Conservation (phyloP, 768 basidiomycete genomes). For the Leccinum incarnatum region DNA sequence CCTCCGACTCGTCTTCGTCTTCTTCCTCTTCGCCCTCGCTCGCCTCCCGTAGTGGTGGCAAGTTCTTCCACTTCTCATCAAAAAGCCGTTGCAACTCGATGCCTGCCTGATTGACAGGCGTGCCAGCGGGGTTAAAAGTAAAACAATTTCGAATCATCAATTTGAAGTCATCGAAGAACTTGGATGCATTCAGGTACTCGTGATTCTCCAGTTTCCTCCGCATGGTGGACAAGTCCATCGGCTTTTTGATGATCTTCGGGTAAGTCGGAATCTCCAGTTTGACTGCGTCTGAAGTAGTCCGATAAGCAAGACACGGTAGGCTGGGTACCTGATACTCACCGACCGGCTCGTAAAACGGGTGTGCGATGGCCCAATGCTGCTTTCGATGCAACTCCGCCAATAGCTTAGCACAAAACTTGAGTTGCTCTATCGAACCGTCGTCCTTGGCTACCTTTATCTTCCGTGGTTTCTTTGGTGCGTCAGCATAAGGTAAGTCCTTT, state of each 20-base stretch:
- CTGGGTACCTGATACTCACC: slow-evolving; percentile 53
- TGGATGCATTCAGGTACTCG: slow-evolving; percentile 73
- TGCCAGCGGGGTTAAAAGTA: slow-evolving; percentile 85
- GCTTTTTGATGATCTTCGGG: slow-evolving; percentile 84
- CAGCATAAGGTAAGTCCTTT: slow-evolving; percentile 84
- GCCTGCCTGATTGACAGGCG: slow-evolving; percentile 84
- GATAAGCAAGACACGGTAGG: background rate
- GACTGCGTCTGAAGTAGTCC: slow-evolving; percentile 56
- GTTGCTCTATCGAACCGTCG: slow-evolving; percentile 75
- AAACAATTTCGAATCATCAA: slow-evolving; percentile 95
- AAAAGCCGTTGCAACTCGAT: slow-evolving; percentile 83
- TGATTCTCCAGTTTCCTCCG: slow-evolving; percentile 75
- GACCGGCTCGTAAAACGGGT: slow-evolving; percentile 92
- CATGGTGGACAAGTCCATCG: slow-evolving; percentile 94
- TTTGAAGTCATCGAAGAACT: slow-evolving; percentile 89
- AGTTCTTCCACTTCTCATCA: slow-evolving; percentile 84
- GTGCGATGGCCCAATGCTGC: slow-evolving; percentile 67
- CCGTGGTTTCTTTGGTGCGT: slow-evolving; percentile 66
- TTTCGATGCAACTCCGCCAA: slow-evolving; percentile 76
- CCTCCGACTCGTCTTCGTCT: slow-evolving; percentile 61
- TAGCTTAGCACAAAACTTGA: slow-evolving; percentile 77
- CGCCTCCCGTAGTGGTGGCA: slow-evolving; percentile 60
- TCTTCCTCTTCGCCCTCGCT: slow-evolving; percentile 65
- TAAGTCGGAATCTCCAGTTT: slow-evolving; percentile 82
- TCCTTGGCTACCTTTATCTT: slow-evolving; percentile 59